Base-by-base conservation (phyloP, 2,329 filamentous ascomycete species). In the Fusarium marasasianum region DNA sequence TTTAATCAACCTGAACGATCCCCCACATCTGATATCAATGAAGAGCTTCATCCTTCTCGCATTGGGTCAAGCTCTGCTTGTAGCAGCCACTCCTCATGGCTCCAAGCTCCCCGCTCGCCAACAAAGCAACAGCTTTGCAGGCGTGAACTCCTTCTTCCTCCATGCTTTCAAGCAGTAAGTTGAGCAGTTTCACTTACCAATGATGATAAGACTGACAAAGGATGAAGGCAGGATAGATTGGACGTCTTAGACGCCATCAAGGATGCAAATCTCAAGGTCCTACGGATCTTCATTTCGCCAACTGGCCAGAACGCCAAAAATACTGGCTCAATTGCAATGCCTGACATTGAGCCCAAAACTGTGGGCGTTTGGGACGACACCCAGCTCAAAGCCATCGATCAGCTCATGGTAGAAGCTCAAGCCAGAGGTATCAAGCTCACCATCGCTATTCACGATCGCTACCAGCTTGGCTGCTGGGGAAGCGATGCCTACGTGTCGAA, bases 101-200 rank as follows among this genome's bases (percentile, higher is more conserved):
- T 20, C 31, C 12, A 1, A 51, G 22, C 48, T 51, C 17, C 31
- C 48, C 3, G 6, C 17, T 4, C 48, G 31, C 8, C 31, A 51
- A 15, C 31, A 51, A 11, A 29, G 31, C 2, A 24, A 51, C 31
- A 51, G 48, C n/a, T 51, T 51, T 6, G 48, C 48, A 3, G 48
- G 48, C 6, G 48, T 51, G 20, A 51, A 24, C 17, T 51, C 48
- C 8, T 51, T 35, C 17, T 51, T 51, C n/a, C 48, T 51, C 1
- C 48, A 51, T 35, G 48, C 48, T 24, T 35, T 51, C n/a, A 35
- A 51, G 17, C 48, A 24, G 48, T 35, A 24, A 20, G 22, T 1
- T 8, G 2, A 24, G 1, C 11, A 3, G 6, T 24, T 2, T 1
- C 5, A 10, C 0, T 0, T 10, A 24, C 11, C 29, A 18, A 24